Conservation (phyloP, 495 filamentous ascomycete genomes). For the Talaromyces thailandensis region DNA sequence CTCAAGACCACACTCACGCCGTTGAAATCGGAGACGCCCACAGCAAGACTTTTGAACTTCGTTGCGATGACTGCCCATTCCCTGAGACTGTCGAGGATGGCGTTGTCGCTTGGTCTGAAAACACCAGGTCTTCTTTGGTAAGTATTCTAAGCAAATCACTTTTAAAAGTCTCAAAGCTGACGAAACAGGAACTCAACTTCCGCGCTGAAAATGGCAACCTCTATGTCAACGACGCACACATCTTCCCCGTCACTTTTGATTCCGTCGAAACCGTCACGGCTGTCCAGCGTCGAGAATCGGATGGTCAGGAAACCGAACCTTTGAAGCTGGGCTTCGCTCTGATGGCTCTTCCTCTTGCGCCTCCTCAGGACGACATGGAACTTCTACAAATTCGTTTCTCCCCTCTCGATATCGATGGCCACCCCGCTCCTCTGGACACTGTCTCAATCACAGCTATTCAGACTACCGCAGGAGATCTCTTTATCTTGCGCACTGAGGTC, state of each 20-base stretch:
- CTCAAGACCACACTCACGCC: conserved; percentile 17
- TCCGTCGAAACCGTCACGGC: conserved; percentile 19
- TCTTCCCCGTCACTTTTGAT: conserved; percentile 37
- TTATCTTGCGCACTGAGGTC: conserved; percentile 27
- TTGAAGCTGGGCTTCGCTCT: conserved; percentile 34
- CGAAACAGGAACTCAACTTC: conserved; percentile 30
- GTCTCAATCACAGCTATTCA: conserved; percentile 35
- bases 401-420: conserved; percentile 38
- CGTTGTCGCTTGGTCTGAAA: conserved; percentile 25
- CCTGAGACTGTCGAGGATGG: conserved; percentile 23
- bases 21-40: conserved; percentile 20
- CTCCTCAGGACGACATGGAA: conserved; percentile 21
- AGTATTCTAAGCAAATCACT: conserved; percentile 3
- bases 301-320: conserved; percentile 26
- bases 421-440: conserved; percentile 41
- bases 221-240: conserved; percentile 37
- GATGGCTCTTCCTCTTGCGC: conserved; percentile 27
- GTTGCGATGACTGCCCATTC: conserved; percentile 41
- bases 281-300: conserved; percentile 23
- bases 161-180: too few species aligned
- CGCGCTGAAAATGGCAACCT: conserved; percentile 31
- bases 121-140: conserved; percentile 30
- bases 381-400: conserved; percentile 34
- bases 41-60: conserved; percentile 25
- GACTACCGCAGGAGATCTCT: conserved; percentile 24